These are phyloP conservation scores for Aspergillus flavus DNA, from an alignment of 2,329 filamentous ascomycete species.

Conservation along the genomic window DNA sequence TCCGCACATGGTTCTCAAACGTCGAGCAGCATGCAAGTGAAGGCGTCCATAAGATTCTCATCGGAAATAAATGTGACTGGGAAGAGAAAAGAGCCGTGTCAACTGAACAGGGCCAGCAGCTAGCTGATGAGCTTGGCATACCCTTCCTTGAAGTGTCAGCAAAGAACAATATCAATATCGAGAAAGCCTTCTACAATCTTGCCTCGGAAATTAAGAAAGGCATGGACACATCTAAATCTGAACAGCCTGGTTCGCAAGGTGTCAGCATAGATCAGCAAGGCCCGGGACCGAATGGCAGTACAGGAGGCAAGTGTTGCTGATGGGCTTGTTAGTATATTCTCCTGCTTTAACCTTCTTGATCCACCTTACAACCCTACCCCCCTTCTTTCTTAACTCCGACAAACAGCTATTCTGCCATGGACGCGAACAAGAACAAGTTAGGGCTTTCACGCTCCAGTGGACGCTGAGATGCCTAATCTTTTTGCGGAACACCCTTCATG, in stretches of 20 bases:
- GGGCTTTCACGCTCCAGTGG: background rate
- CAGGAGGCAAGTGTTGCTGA: slow-evolving; percentile 77
- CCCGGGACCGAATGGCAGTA: slow-evolving; percentile 51
- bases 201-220: slow-evolving; percentile 98
- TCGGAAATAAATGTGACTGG: slow-evolving; percentile 99
- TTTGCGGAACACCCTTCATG: slow-evolving; percentile 6
- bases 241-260: slow-evolving; percentile 61
- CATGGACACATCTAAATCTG: slow-evolving; percentile 85
- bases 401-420: background rate
- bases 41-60: slow-evolving; percentile 99
- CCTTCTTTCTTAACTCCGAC: background rate
- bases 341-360: slow-evolving; percentile 14
- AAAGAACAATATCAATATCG: slow-evolving; percentile 99
- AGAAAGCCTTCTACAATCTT: slow-evolving; percentile 95
- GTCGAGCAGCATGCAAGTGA: slow-evolving; percentile 97
- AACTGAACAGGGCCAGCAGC: slow-evolving; percentile 86
- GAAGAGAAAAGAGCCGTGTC: slow-evolving; percentile 97
- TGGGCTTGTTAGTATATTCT: slow-evolving; percentile 20
- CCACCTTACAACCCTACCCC: slow-evolving; percentile 2
- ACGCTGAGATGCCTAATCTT: background rate
- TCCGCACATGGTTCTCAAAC: slow-evolving; percentile 99
- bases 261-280: slow-evolving; percentile 71
- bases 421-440: background rate
- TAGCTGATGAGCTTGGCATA: slow-evolving; percentile 94
- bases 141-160: slow-evolving; percentile 98